These are phyloP conservation scores for Aphelidium insulamus DNA, from an alignment of 371 early-diverging fungal genomes.

Conservation along the genomic window DNA sequence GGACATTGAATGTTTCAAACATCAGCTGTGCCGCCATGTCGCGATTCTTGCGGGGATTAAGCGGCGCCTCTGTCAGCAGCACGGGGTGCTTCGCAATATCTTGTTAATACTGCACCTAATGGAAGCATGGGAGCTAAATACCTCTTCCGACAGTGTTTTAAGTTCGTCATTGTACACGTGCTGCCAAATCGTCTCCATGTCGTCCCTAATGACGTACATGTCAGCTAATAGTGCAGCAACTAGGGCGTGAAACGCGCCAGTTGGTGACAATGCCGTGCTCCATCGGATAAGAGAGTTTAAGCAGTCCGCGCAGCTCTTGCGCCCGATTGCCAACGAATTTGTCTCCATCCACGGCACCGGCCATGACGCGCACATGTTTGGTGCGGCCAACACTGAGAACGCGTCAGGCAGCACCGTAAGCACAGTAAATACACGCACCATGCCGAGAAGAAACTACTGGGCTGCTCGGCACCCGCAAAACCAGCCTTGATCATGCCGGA, in stretches of 20 bases:
- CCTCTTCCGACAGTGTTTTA: slow-evolving; percentile 79
- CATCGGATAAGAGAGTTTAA: slow-evolving; percentile 78
- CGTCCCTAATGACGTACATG: too few relatives aligned
- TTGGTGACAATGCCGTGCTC: slow-evolving; percentile 87
- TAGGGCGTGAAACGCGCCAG: too few relatives aligned
- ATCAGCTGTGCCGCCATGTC: slow-evolving; percentile 82
- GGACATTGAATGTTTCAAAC: slow-evolving; percentile 93
- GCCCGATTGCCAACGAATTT: slow-evolving; percentile 80
- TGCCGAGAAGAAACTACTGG: slow-evolving; percentile 78
- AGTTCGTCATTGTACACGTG: slow-evolving; percentile 82
- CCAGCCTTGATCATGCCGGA: slow-evolving; percentile 94
- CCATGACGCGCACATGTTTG: slow-evolving; percentile 84
- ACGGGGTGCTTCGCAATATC: slow-evolving; percentile 54
- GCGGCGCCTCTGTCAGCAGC: slow-evolving; percentile 80
- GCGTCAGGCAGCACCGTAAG: not conserved
- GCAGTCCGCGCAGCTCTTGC: slow-evolving; percentile 75
- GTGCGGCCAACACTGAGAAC: slow-evolving; percentile 68
- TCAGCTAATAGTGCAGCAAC: too few relatives aligned
- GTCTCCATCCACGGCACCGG: slow-evolving; percentile 88
- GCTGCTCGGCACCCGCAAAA: slow-evolving; percentile 88
- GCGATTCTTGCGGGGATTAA: slow-evolving; percentile 69
- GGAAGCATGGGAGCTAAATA: slow-evolving; percentile 11
- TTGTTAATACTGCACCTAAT: slow-evolving; percentile 1
- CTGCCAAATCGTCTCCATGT: slow-evolving; percentile 94
- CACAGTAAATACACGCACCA: slow-evolving; percentile 20